Percentiles rank a stretch among this genome's conserved stretches.
phyloP scores from a whole-genome alignment of 2,329 filamentous ascomycete species.

The Alternaria triticina region DNA sequence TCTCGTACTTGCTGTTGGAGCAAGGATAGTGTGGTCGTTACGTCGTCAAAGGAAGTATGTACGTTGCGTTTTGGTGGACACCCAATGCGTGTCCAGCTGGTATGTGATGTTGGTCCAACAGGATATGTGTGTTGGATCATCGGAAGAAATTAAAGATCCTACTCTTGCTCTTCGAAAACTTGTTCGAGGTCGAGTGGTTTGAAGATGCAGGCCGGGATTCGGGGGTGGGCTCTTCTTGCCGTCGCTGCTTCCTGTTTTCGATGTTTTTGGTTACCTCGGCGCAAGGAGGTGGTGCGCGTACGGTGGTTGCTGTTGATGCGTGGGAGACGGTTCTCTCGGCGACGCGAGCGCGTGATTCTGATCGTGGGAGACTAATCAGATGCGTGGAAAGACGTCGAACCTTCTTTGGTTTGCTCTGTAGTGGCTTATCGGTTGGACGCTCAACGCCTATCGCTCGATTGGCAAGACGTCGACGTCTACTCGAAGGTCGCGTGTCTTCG shows the following conservation, averaged over 20 bases:
- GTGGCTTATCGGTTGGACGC: conserved; percentile 29
- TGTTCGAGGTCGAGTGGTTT: conserved; percentile 27
- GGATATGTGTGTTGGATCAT: not conserved
- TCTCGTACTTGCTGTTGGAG: conserved; percentile 15
- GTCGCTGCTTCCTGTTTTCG: conserved; percentile 27
- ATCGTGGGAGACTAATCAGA: conserved; percentile 38
- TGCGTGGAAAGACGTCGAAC: conserved; percentile 41
- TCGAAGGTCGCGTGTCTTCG: conserved; percentile 29
- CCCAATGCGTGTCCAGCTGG: not conserved
- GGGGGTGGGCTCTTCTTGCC: conserved; percentile 18
- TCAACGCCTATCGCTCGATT: conserved; percentile 33
- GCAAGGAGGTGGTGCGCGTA: conserved; percentile 16
- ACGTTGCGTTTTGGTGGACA: not conserved
- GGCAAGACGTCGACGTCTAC: conserved; percentile 36
- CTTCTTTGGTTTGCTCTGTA: conserved; percentile 32
- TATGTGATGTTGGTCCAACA: not conserved
- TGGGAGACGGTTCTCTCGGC: conserved; percentile 24
- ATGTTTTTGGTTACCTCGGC: conserved; percentile 6
- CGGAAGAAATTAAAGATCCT: conserved; percentile 48
- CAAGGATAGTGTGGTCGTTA: conserved; percentile 27
- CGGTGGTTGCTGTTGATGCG: conserved; percentile 27
- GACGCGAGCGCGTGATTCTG: conserved; percentile 26
- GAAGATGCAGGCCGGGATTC: conserved; percentile 8
- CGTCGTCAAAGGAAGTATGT: conserved; percentile 13
- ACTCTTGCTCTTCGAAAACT: conserved; percentile 44